Evolutionary conservation across 108 stramenopile genomes (phyloP), one percentile per base, ranked within the genome.

Genomic region (Schizochytrium sp.): DNA sequence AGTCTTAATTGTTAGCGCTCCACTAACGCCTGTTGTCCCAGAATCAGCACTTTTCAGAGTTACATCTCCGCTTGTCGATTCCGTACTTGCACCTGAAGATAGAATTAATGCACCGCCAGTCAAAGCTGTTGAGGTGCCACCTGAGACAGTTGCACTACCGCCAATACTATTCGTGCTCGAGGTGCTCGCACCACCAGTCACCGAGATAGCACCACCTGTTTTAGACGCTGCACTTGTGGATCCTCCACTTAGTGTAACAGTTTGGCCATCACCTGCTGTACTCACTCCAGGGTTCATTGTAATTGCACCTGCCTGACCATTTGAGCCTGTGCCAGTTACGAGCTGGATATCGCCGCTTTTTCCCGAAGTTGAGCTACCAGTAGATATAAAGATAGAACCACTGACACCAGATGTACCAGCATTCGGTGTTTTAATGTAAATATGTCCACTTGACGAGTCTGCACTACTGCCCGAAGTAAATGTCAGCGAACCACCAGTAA

Each of bases 381-480:
- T 83, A 5, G 53, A 49, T 13, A 83, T 47, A 13, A 2, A 7
- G 15, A 83, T 7, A 17, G 76, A 17, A 7, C 76, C 76, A 40
- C 50, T 55, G n/a, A 83, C 76, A n/a, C 76, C 76, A 10, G 76
- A 10, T 10, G 47, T 83, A 10, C 76, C 76, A 83, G 76, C 76
- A 55, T 42, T 42, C n/a, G 76, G 17, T 5, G 76, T 83, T 17
- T 53, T 38, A 10, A 83, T 55, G 5, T 47, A 38, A 0, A 83
- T 50, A 53, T n/a, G 38, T n/a, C 76, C 76, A 83, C 76, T 83
- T 0, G 76, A 83, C 0, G 76, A 38, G 15, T 17, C 76, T 28
- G 76, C 55, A 28, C 93, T 94, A 42, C 92, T 93, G 55, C 95
- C 95, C 13, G 91, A 93, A 45, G 87, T 59, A 15, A 95, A 57